Evolutionary conservation across 148 eudicot genomes (phyloP), one percentile per base, ranked within the genome.

Genomic region (Simmondsia chinensis): DNA sequence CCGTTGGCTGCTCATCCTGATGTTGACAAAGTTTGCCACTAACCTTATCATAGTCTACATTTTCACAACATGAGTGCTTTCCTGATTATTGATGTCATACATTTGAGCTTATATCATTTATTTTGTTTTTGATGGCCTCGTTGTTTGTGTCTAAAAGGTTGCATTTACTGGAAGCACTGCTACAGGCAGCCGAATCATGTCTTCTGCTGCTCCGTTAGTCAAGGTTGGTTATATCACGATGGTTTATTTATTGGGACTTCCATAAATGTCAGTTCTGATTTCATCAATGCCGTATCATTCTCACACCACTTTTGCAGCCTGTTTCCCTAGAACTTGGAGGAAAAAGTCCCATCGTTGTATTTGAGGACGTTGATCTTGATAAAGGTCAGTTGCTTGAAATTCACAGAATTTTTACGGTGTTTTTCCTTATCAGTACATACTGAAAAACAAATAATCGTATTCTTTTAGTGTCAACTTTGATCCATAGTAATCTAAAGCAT

Each of bases 271-370:
- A 35, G 1, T 2, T 25, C 15, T 42, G 3, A 12, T 50, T 56
- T 20, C 41, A 18, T 23, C 19, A 13, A 28, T 27, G 24, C 17
- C 20, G 23, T 29, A 27, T 46, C 18, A 10, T 25, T 40, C 43
- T 68, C 25, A 45, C 24, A 20, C 32, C 27, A 46, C n/a, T 39
- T 29, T 63, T 62, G 60, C 94, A 93, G 99, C 99, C 96, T 20
- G 82, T 93, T 59, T 68, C 87, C 39, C 76, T 93, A 59, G 99
- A 93, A 63, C 99, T 93, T 57, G 99, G 99, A 50, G 99, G 99
- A 40, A 93, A 93, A 73, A 93, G 99, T 63, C 99, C 99, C 35
- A 82, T 93, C 46, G 43, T 93, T 25, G 82, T 93, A 38, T 93
- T 93, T 75, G 94, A 93, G 47, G 99, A 93, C 71, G 83, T 86